A percentile compares a stretch with the other conserved stretches of the same genome.
These are phyloP conservation scores for Cladosporium cucumerinum DNA, from an alignment of 2,329 filamentous ascomycete species.

Conservation along the genomic window DNA sequence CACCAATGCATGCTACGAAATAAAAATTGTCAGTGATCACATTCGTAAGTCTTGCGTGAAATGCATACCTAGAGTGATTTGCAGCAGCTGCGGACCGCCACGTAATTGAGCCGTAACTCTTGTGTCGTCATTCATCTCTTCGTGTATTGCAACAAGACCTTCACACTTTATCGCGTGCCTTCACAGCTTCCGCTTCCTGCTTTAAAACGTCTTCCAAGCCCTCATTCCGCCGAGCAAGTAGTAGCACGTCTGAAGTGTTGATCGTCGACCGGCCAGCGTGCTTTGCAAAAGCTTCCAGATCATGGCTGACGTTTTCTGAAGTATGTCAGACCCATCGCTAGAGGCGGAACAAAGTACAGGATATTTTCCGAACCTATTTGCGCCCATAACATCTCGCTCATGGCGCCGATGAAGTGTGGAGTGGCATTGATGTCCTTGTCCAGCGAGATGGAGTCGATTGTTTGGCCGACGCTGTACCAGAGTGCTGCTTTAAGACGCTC, in stretches of 20 bases:
- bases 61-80: neutral
- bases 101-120: neutral
- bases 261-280: constrained; percentile 81
- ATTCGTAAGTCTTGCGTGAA: neutral
- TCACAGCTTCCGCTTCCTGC: constrained; percentile 58
- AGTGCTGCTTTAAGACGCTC: constrained; percentile 80
- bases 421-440: constrained; percentile 77
- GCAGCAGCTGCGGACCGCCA: neutral
- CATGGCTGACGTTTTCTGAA: constrained; percentile 35
- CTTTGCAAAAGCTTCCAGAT: constrained; percentile 63
- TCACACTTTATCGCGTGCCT: constrained; percentile 14
- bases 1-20: neutral
- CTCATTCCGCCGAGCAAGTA: constrained; percentile 82
- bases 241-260: constrained; percentile 79
- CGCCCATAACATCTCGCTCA: constrained; percentile 83
- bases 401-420: constrained; percentile 47
- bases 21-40: neutral
- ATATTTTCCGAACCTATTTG: constrained; percentile 64
- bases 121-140: neutral
- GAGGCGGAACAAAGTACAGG: neutral
- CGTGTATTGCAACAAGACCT: neutral
- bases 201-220: constrained; percentile 74
- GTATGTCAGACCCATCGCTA: neutral
- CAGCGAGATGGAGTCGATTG: constrained; percentile 80
- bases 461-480: constrained; percentile 80